Evolutionary conservation across 78 protist genomes (phyloP), one percentile per base, ranked within the genome.

Genomic region (Dictyostelium discoideum): DNA sequence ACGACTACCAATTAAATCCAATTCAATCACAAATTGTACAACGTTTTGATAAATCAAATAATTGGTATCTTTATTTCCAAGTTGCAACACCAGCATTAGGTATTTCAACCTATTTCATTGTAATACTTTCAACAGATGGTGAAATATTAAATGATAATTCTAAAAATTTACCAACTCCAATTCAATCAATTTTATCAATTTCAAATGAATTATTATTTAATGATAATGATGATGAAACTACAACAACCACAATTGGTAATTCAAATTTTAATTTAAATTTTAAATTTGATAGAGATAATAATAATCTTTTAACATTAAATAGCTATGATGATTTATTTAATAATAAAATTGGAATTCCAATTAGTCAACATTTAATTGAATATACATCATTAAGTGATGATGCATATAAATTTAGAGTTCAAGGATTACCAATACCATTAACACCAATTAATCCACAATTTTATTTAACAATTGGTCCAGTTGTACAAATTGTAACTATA

Each of bases 71-170:
- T 3, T 93, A 83, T 76, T 93, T 86, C 9, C 57, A 73, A 22
- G 96, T 76, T 3, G 29, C 39, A 24, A 81, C 84, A 20, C 87
- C 93, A 3, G 93, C 96, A 24, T 16, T 93, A 57, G 96, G 96
- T 65, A 87, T 84, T 0, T 83, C 86, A 29, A 86, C 92, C 5
- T 93, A 93, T 80, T 93, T 93, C 32, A 86, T 93, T 29, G 40
- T 72, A 16, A 10, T 60, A 32, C 14, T 82, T 3, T 73, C 73
- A n/a, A 74, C 7, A 16, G 11, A 37, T 74, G 81, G 81, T n/a
- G 26, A 54, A 24, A 14, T 82, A 50, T 5, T 54, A 14, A 32
- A 32, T 32, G 32, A 57, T 50, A 5, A 87, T 13, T 63, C 40
- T 39, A 54, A 60, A 18, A 82, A 16, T 22, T 24, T 78, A 22